Evolutionary conservation across 2,329 filamentous ascomycete species (phyloP).

Genomic region (Neoarthrinium moseri): DNA sequence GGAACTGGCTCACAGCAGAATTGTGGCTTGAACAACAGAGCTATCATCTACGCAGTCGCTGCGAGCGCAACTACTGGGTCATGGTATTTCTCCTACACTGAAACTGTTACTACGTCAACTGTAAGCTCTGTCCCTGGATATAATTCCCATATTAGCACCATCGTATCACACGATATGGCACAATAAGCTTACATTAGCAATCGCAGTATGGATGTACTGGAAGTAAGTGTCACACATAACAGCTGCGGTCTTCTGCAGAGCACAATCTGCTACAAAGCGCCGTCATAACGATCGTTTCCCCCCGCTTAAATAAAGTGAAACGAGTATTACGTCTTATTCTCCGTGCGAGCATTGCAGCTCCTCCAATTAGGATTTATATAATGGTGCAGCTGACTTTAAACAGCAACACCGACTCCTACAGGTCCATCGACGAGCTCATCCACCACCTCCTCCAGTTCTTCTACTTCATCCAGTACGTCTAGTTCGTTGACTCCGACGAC

Average conservation of each 20-base stretch:
- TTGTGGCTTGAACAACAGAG: background rate
- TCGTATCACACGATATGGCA: no score
- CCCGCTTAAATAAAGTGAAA: no score
- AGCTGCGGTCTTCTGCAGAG: no score
- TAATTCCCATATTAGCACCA: background rate
- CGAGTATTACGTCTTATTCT: no score
- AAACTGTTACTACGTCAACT: background rate
- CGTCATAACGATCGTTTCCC: no score
- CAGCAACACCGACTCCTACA: background rate
- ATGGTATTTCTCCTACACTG: background rate
- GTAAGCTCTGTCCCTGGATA: background rate
- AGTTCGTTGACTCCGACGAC: background rate
- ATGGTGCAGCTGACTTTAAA: no score
- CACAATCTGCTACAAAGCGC: no score
- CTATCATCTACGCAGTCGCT: background rate
- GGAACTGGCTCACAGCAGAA: background rate
- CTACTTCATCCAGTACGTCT: background rate
- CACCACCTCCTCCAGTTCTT: background rate
- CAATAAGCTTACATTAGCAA: no score
- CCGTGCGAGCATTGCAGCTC: no score
- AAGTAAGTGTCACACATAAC: background rate
- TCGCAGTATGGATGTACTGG: slow-evolving; percentile 4
- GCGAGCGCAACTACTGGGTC: background rate
- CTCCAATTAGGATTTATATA: no score
- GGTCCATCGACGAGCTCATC: background rate